phyloP scores from a whole-genome alignment of 768 basidiomycete genomes.

The Trametes cinnabarina region DNA sequence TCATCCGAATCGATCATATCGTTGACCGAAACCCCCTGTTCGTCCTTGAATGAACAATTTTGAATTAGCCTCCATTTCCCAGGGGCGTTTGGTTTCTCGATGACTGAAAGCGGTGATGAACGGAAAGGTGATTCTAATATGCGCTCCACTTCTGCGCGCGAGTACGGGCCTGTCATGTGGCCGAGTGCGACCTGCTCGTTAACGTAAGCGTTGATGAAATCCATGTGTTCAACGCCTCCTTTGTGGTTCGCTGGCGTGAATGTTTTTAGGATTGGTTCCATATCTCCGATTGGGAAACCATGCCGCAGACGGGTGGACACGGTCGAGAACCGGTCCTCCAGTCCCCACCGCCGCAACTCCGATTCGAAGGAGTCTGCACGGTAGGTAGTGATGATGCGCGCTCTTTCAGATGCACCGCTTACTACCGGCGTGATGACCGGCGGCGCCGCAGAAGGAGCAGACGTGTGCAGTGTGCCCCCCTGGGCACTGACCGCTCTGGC shows the following conservation, averaged over 20 bases:
- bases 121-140: slow-evolving; percentile 1
- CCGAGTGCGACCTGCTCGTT: neutral
- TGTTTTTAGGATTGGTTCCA: neutral
- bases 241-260: slow-evolving; percentile 12
- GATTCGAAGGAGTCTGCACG: neutral
- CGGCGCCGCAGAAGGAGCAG: slow-evolving; percentile 16
- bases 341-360: neutral
- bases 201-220: neutral
- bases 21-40: neutral
- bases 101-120: slow-evolving; percentile 4
- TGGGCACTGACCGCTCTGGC: neutral
- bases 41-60: slow-evolving; percentile 3
- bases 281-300: slow-evolving; percentile 9
- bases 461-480: neutral
- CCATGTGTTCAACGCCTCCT: neutral
- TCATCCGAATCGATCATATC: slow-evolving; percentile 7
- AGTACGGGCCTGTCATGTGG: slow-evolving; percentile 10
- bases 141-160: neutral
- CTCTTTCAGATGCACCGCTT: slow-evolving; percentile 11
- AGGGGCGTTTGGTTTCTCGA: neutral
- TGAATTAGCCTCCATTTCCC: slow-evolving; percentile 1
- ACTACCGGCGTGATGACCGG: slow-evolving; percentile 9
- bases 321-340: neutral
- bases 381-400: neutral
- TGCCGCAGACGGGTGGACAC: neutral